Percentiles rank a stretch among this genome's conserved stretches.
phyloP scores from a whole-genome alignment of 2,329 filamentous ascomycete species.

The Colletotrichum sp. region DNA sequence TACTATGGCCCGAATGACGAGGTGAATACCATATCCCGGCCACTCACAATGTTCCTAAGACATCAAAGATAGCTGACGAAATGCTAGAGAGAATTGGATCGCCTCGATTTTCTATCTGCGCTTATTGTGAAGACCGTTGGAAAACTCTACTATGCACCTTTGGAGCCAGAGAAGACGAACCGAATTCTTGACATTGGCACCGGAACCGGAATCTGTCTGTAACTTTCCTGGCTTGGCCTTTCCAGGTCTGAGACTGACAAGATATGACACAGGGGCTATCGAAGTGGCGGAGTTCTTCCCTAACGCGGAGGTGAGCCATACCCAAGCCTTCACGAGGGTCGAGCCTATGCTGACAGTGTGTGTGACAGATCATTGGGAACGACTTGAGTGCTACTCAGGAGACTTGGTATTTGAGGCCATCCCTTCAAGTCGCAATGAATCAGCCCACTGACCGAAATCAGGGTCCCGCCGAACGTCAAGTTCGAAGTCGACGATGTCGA shows the following conservation, averaged over 20 bases:
- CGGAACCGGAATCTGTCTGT: constrained; percentile 62
- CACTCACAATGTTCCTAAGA: not conserved
- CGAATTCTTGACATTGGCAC: constrained; percentile 63
- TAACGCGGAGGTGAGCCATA: not conserved
- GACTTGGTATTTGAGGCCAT: not conserved
- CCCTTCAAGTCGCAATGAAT: not conserved
- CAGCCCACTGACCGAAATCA: not conserved
- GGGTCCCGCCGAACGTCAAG: constrained; percentile 66
- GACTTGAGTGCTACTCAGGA: constrained; percentile 1
- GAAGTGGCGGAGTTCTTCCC: not conserved
- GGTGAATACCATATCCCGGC: not conserved
- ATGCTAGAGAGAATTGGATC: not conserved
- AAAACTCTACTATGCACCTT: not conserved
- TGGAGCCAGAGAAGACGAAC: not conserved
- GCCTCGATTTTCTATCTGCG: not conserved
- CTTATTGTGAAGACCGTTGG: not conserved
- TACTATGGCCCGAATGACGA: constrained; percentile 42
- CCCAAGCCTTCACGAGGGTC: not conserved
- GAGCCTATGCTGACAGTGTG: not conserved
- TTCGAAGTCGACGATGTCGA: constrained; percentile 72
- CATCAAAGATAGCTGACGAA: not conserved
- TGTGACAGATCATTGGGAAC: not conserved
- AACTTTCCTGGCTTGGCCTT: not conserved
- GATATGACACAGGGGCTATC: not conserved
- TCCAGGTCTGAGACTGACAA: not conserved